Conservation (phyloP, 495 filamentous ascomycete species). For the Tuber melanosporum region DNA sequence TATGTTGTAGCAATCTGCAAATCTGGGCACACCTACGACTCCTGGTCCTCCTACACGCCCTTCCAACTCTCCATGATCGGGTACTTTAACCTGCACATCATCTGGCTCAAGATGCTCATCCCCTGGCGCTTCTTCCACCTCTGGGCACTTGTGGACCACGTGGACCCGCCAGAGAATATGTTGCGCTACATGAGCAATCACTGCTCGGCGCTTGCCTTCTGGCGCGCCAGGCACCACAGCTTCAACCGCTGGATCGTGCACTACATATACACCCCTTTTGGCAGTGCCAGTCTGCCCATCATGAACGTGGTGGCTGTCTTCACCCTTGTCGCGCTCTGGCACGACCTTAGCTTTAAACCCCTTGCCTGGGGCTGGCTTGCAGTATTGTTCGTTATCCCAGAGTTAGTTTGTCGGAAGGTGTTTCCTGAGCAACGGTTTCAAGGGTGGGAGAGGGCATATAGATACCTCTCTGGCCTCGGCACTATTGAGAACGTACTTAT, state of each 20-base stretch:
- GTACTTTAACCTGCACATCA: conserved; percentile 93
- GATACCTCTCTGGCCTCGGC: conserved; percentile 76
- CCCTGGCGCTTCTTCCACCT: conserved; percentile 98
- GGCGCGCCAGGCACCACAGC: conserved; percentile 89
- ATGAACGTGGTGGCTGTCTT: conserved; percentile 77
- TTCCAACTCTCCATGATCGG: conserved; percentile 84
- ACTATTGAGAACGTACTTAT: conserved; percentile 80
- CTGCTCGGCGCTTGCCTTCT: conserved; percentile 82
- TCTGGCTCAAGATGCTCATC: conserved; percentile 95
- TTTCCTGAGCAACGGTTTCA: conserved; percentile 70
- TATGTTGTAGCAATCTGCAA: conserved; percentile 93
- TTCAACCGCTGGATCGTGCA: conserved; percentile 91
- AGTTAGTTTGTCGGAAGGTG: conserved; percentile 60
- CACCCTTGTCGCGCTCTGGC: conserved; percentile 96
- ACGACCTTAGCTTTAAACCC: conserved; percentile 88
- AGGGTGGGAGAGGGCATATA: conserved; percentile 59
- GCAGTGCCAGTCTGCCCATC: conserved; percentile 57
- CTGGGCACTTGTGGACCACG: conserved; percentile 80
- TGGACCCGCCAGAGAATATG: conserved; percentile 98
- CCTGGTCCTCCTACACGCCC: conserved; percentile 77
- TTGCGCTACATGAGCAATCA: conserved; percentile 94
- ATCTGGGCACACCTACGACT: conserved; percentile 51
- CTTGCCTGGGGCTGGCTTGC: conserved; percentile 97
- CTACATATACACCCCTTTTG: conserved; percentile 90
- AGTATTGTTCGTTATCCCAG: conserved; percentile 85